Evolutionary conservation across 805 yeast species (phyloP), one percentile per base, ranked within the genome.

Genomic region (Kodamaea kaohsiungensis): DNA sequence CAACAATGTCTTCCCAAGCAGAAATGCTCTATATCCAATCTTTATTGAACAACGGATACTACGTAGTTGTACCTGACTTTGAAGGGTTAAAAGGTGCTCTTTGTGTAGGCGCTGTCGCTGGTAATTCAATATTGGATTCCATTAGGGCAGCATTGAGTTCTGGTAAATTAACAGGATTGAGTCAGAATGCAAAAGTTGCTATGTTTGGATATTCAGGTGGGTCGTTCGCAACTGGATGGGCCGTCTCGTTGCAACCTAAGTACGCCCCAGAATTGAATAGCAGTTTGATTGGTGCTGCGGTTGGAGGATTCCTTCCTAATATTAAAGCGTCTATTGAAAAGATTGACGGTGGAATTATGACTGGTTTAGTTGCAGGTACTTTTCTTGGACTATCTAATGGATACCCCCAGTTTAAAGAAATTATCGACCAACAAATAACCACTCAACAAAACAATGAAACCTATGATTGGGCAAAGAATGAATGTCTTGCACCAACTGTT

Each of bases 201-300:
- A 37, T 73, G 47, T 71, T 70, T 73, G 78, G 78, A 0, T 73
- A 68, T 47, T 69, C 75, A 1, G 78, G 78, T 12, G 77, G 76
- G 2, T 62, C 73, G 0, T 55, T 72, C 25, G 73, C 77, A 13
- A 53, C 70, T 12, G 66, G 71, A 2, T 73, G 77, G 77, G 76
- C 76, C 10, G 68, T 71, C 2, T 61, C 68, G 8, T 56, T 70
- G 12, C 75, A 69, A 53, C 75, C 76, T 7, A 46, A 56, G 1
- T 73, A 73, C 52, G 77, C 77, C 2, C 70, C 72, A 1, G 77
- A 73, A 19, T 57, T 61, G 18, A 22, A 56, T 62, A 19, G 46
- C 33, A 47, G 49, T 56, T 12, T 64, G 53, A 50, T 63, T 57
- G 78, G 77, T 16, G 72, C 63, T 12, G 72, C 72, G 1, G 25